A percentile compares a stretch with the other conserved stretches of the same genome.
These are phyloP conservation scores for Phytophthora idaei DNA, from an alignment of 352 stramenopile species.

Conservation along the genomic window DNA sequence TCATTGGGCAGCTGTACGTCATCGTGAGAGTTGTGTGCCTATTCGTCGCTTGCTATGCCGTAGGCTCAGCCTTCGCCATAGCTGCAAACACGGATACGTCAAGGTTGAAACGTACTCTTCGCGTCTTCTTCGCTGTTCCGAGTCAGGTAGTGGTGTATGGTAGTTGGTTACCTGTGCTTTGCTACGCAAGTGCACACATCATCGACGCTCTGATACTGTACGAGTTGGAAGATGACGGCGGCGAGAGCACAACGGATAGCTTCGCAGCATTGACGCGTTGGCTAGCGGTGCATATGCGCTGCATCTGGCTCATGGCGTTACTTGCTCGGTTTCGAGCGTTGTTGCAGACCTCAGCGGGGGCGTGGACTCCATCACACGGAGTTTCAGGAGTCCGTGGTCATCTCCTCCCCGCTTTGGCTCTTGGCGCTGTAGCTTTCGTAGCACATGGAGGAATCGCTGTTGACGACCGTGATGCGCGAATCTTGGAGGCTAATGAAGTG, in stretches of 20 bases:
- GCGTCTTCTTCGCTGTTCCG: slow-evolving; percentile 52
- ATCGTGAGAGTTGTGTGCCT: slow-evolving; percentile 43
- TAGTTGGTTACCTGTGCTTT: slow-evolving; percentile 53
- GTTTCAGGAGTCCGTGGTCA: slow-evolving; percentile 51
- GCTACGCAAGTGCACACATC: slow-evolving; percentile 53
- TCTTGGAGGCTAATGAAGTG: slow-evolving; percentile 62
- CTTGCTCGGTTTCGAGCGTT: slow-evolving; percentile 50
- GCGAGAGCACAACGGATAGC: slow-evolving; percentile 38
- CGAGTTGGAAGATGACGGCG: slow-evolving; percentile 50
- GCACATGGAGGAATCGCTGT: slow-evolving; percentile 40
- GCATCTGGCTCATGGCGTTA: slow-evolving; percentile 52
- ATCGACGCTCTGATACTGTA: slow-evolving; percentile 62
- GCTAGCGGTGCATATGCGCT: slow-evolving; percentile 57
- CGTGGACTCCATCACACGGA: slow-evolving; percentile 52
- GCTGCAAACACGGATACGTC: background rate
- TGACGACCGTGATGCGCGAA: slow-evolving; percentile 45
- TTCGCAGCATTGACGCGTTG: slow-evolving; percentile 43
- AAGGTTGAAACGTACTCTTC: slow-evolving; percentile 26
- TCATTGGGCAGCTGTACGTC: slow-evolving; percentile 54
- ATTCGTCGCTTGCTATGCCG: slow-evolving; percentile 36
- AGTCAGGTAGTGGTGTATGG: slow-evolving; percentile 60
- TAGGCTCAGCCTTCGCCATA: slow-evolving; percentile 20
- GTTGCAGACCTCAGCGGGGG: slow-evolving; percentile 51
- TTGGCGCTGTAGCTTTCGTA: slow-evolving; percentile 47
- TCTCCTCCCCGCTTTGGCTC: slow-evolving; percentile 40